phyloP scores from a whole-genome alignment of 345 rosid species.

The Triadica sebifera region DNA sequence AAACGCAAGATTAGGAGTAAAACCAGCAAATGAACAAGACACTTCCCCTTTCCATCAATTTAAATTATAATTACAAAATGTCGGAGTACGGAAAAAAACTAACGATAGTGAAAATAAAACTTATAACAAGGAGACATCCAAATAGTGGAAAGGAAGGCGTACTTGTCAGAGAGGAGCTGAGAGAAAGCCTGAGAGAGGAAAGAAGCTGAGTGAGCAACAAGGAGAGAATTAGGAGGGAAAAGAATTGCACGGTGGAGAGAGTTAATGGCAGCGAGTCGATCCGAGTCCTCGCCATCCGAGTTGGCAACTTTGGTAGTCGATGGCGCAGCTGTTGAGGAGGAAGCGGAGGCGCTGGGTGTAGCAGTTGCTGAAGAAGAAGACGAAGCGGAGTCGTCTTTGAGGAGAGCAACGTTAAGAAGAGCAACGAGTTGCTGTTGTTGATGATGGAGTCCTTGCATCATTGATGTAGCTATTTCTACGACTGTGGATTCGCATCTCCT shows the following conservation, averaged over 20 bases:
- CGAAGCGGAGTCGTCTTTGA: slow-evolving; percentile 45
- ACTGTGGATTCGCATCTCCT: slow-evolving; percentile 38
- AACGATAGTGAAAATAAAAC: neutral
- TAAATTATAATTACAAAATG: neutral
- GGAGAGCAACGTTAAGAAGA: slow-evolving; percentile 72
- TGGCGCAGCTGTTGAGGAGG: slow-evolving; percentile 16
- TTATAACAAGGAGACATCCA: neutral
- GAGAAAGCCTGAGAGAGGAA: slow-evolving; percentile 79
- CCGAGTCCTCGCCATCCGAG: slow-evolving; percentile 44
- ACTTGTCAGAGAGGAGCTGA: slow-evolving; percentile 81
- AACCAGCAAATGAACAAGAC: neutral
- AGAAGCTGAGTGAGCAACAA: slow-evolving; percentile 79
- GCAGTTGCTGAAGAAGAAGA: slow-evolving; percentile 16
- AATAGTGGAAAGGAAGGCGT: slow-evolving; percentile 11
- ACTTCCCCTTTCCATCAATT: neutral
- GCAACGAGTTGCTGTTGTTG: slow-evolving; percentile 76
- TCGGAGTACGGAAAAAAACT: too few species aligned
- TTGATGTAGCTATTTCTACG: slow-evolving; percentile 10
- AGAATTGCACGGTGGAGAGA: slow-evolving; percentile 83
- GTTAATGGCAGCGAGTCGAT: slow-evolving; percentile 64
- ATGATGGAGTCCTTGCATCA: slow-evolving; percentile 70
- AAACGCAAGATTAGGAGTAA: too few species aligned
- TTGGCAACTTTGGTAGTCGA: slow-evolving; percentile 23
- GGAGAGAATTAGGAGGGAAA: slow-evolving; percentile 79
- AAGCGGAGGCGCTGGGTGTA: slow-evolving; percentile 19